Evolutionary conservation across 805 yeast species (phyloP).

Genomic region (Blastobotrys terrestris): DNA sequence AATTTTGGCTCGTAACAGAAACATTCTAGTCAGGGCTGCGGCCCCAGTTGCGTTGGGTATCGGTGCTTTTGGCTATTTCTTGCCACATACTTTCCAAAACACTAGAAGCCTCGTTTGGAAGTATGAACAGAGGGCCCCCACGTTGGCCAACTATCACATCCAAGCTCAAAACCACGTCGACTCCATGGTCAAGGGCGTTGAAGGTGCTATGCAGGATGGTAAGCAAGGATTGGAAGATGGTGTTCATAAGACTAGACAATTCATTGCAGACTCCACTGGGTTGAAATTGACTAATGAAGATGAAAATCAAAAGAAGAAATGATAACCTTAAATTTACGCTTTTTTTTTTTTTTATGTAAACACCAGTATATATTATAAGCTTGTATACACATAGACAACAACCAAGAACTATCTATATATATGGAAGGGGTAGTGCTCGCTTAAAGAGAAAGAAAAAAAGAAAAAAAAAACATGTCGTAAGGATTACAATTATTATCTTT

Average conservation of each 20-base stretch:
- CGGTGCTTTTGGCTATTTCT: slow-evolving; percentile 58
- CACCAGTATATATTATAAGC: not conserved
- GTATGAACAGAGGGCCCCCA: slow-evolving; percentile 58
- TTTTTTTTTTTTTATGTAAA: not conserved
- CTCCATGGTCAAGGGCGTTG: slow-evolving; percentile 40
- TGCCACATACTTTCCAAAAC: slow-evolving; percentile 67
- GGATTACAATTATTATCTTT: too few relatives aligned
- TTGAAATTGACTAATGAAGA: slow-evolving; percentile 54
- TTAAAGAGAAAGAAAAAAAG: not conserved
- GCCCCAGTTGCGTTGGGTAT: slow-evolving; percentile 58
- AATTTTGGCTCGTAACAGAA: slow-evolving; percentile 63
- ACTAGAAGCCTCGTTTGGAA: slow-evolving; percentile 52
- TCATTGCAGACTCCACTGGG: slow-evolving; percentile 56
- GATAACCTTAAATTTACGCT: not conserved
- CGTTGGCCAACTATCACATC: slow-evolving; percentile 57
- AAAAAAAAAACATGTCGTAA: not conserved
- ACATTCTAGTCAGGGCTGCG: slow-evolving; percentile 45
- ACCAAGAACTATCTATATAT: not conserved
- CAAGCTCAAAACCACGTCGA: slow-evolving; percentile 41
- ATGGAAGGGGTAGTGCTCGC: not conserved
- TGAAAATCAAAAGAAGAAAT: slow-evolving; percentile 32
- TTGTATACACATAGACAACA: not conserved
- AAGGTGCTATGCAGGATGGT: slow-evolving; percentile 37
- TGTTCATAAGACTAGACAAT: slow-evolving; percentile 36
- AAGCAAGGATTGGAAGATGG: slow-evolving; percentile 34